Evolutionary conservation across 345 rosid genomes (phyloP).

Genomic region (Gynandropsis gynandra): DNA sequence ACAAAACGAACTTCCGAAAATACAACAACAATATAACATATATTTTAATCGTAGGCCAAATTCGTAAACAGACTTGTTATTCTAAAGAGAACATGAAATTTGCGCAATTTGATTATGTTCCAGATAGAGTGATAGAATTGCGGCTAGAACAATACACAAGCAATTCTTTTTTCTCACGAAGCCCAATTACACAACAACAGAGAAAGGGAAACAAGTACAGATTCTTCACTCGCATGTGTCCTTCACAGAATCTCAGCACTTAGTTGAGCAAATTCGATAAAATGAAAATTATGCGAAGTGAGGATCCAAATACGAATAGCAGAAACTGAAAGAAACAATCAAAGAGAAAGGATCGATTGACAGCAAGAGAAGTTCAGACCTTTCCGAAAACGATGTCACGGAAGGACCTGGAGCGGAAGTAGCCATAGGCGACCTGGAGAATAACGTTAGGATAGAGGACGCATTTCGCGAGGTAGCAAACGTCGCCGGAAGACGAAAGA

Average conservation of each 20-base stretch:
- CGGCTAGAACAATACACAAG: conserved; percentile 10
- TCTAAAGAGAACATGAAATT: too few relatives aligned
- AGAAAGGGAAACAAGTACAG: conserved; percentile 10
- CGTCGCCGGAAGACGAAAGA: conserved; percentile 46
- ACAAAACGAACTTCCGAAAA: too few relatives aligned
- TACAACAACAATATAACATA: too few relatives aligned
- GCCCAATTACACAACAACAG: conserved; percentile 11
- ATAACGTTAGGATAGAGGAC: conserved; percentile 79
- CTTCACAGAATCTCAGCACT: conserved; percentile 22
- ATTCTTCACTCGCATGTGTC: conserved; percentile 2
- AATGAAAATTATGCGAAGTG: neutral
- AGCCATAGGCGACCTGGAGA: conserved; percentile 77
- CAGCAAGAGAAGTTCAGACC: conserved; percentile 30
- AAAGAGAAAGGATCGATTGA: neutral
- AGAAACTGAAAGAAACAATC: neutral
- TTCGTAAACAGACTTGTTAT: too few relatives aligned
- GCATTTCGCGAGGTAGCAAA: conserved; percentile 80
- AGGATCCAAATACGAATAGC: conserved; percentile 9
- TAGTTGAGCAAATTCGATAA: conserved; percentile 5
- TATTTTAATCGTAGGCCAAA: too few relatives aligned
- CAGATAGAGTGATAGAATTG: conserved; percentile 9
- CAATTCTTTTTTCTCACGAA: conserved; percentile 5
- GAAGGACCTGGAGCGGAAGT: conserved; percentile 58
- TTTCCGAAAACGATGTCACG: conserved; percentile 84
- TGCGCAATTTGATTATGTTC: neutral